phyloP scores from a whole-genome alignment of 2,329 filamentous ascomycete genomes.

The Alternaria consortialis region DNA sequence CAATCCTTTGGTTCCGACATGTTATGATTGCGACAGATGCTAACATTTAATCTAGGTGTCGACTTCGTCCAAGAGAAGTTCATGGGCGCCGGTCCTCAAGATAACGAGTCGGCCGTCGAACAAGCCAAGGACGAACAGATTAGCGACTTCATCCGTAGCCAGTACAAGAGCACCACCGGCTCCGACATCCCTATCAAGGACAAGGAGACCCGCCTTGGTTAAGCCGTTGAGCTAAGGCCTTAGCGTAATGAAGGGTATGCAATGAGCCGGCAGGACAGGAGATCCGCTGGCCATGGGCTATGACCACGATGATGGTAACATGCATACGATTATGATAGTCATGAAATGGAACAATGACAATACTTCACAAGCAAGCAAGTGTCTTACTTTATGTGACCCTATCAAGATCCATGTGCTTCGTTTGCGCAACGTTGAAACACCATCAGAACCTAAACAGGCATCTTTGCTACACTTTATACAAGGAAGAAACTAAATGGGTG shows the following conservation, averaged over 20 bases:
- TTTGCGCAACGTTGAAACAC: not conserved
- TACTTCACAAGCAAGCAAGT: not conserved
- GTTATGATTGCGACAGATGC: constrained; percentile 11
- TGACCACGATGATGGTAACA: not conserved
- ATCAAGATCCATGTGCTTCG: not conserved
- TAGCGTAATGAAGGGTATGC: not conserved
- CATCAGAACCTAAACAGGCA: not conserved
- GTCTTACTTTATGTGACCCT: not conserved
- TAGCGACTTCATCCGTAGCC: constrained; percentile 72
- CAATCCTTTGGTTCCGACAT: not conserved
- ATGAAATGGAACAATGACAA: constrained; percentile 12
- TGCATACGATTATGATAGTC: constrained; percentile 20
- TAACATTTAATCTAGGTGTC: constrained; percentile 63
- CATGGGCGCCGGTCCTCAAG: constrained; percentile 73
- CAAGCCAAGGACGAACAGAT: constrained; percentile 86
- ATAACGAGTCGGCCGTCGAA: constrained; percentile 68
- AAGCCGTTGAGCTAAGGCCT: not conserved
- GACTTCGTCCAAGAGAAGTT: constrained; percentile 81
- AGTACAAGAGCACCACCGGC: constrained; percentile 76
- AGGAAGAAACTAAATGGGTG: too few relatives aligned
- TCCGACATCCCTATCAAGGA: constrained; percentile 75
- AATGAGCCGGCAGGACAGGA: constrained; percentile 18
- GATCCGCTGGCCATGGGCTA: constrained; percentile 22
- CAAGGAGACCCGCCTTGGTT: constrained; percentile 62
- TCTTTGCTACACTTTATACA: not conserved